Conservation (phyloP, 352 stramenopile genomes). For the Pythium sp. region DNA sequence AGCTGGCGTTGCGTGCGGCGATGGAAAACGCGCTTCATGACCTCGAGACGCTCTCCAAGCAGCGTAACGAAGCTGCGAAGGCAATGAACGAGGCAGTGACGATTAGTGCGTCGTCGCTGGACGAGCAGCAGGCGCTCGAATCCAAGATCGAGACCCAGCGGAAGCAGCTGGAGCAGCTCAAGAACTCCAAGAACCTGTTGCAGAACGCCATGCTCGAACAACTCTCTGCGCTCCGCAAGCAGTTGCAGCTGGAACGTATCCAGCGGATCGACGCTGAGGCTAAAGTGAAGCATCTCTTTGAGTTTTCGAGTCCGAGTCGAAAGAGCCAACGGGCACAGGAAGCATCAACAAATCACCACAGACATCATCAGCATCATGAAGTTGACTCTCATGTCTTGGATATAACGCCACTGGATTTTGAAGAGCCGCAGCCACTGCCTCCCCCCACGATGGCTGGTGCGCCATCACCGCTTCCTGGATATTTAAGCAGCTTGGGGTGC, state of each 20-base stretch:
- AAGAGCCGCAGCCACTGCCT: constrained; percentile 45
- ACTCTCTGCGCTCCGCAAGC: constrained; percentile 68
- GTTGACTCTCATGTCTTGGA: neutral
- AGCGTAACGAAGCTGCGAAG: constrained; percentile 74
- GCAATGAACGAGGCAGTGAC: constrained; percentile 85
- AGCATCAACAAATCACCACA: neutral
- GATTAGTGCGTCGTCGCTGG: constrained; percentile 74
- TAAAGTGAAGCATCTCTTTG: constrained; percentile 55
- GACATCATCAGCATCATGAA: neutral
- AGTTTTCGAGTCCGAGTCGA: constrained; percentile 14
- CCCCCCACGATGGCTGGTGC: constrained; percentile 35
- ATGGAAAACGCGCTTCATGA: constrained; percentile 74
- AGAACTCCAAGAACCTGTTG: constrained; percentile 68
- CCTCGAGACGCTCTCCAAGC: constrained; percentile 53
- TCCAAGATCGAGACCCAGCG: constrained; percentile 56
- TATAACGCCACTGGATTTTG: constrained; percentile 17
- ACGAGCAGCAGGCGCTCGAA: constrained; percentile 74
- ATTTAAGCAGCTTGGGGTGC: constrained; percentile 29
- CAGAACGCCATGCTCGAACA: constrained; percentile 86
- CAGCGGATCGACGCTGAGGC: constrained; percentile 67
- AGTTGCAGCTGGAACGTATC: constrained; percentile 66
- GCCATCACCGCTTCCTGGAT: constrained; percentile 33
- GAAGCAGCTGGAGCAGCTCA: constrained; percentile 73
- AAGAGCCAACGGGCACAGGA: constrained; percentile 8
- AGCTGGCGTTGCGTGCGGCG: constrained; percentile 43